These are phyloP conservation scores for Rubroshorea leprosula DNA, from an alignment of 345 rosid genomes.

Conservation along the genomic window DNA sequence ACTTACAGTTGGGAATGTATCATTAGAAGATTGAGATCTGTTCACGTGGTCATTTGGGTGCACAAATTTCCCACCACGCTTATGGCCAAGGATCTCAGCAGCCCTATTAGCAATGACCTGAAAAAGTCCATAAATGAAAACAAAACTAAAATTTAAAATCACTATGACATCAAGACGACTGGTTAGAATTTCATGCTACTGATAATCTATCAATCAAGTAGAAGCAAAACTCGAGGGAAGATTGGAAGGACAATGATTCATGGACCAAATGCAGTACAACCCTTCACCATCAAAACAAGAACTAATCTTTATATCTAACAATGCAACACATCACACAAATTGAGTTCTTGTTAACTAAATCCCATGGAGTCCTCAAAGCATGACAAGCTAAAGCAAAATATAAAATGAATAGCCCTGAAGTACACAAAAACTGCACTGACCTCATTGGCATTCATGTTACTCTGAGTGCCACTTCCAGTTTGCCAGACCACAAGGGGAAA, in stretches of 20 bases:
- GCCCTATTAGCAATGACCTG: slow-evolving; percentile 98
- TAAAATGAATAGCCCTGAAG: not conserved
- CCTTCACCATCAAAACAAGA: not conserved
- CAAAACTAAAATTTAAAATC: slow-evolving; percentile 1
- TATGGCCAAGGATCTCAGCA: slow-evolving; percentile 89
- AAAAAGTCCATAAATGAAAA: slow-evolving; percentile 8
- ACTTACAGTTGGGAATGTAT: slow-evolving; percentile 93
- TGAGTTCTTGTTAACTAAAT: not conserved
- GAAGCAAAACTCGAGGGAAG: not conserved
- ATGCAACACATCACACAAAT: not conserved
- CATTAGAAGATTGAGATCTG: slow-evolving; percentile 93
- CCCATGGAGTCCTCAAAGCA: not conserved
- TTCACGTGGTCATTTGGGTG: slow-evolving; percentile 99
- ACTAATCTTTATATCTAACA: too few species aligned
- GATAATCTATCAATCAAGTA: slow-evolving; percentile 1
- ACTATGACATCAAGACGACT: not conserved
- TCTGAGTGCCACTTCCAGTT: slow-evolving; percentile 99
- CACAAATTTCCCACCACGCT: slow-evolving; percentile 78
- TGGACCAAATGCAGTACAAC: not conserved
- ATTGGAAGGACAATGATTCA: not conserved
- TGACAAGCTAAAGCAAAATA: not conserved
- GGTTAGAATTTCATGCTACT: not conserved
- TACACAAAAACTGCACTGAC: slow-evolving; percentile 22
- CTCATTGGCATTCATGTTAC: slow-evolving; percentile 99
- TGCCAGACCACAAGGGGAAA: slow-evolving; percentile 96